A percentile compares a stretch with the other conserved stretches of the same genome.
Evolutionary conservation across 352 stramenopile species (phyloP).

Genomic region (Phytophthora cajani): DNA sequence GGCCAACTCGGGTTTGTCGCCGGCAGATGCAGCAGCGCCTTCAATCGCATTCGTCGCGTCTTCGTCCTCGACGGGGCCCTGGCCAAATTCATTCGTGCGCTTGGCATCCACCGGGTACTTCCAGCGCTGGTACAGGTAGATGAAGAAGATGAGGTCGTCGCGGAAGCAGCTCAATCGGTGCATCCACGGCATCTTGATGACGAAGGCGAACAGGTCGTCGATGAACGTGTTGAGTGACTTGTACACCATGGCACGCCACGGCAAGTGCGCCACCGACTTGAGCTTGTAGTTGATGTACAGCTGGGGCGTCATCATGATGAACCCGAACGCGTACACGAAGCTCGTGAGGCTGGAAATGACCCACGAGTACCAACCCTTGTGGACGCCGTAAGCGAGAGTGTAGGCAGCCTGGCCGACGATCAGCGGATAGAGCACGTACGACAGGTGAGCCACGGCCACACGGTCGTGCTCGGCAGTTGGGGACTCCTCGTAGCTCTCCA

Average conservation of each 20-base stretch:
- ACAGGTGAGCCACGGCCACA: slow-evolving; percentile 84
- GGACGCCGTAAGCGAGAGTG: slow-evolving; percentile 92
- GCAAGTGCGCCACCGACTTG: slow-evolving; percentile 96
- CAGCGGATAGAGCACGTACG: slow-evolving; percentile 85
- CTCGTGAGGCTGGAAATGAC: slow-evolving; percentile 96
- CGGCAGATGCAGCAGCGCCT: slow-evolving; percentile 9
- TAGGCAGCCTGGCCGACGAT: slow-evolving; percentile 96
- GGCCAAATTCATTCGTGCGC: slow-evolving; percentile 94
- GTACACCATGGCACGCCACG: slow-evolving; percentile 98
- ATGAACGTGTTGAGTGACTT: slow-evolving; percentile 97
- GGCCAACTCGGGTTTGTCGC: slow-evolving; percentile 11
- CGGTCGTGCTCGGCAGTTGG: slow-evolving; percentile 86
- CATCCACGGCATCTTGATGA: slow-evolving; percentile 96
- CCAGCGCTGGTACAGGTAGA: slow-evolving; percentile 99
- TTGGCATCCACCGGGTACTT: slow-evolving; percentile 95
- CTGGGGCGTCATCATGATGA: slow-evolving; percentile 99
- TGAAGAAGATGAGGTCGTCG: slow-evolving; percentile 99
- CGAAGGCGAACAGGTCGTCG: slow-evolving; percentile 92
- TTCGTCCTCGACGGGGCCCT: slow-evolving; percentile 72
- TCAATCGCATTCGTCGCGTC: slow-evolving; percentile 40
- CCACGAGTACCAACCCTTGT: slow-evolving; percentile 98
- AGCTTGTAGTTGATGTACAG: slow-evolving; percentile 99
- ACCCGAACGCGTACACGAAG: slow-evolving; percentile 99
- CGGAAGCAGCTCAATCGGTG: slow-evolving; percentile 98
- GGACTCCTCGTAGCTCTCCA: slow-evolving; percentile 85